A percentile compares a stretch with the other conserved stretches of the same genome.
These are phyloP conservation scores for Wickerhamia fluorescens DNA, from an alignment of 805 yeast species.

Conservation along the genomic window DNA sequence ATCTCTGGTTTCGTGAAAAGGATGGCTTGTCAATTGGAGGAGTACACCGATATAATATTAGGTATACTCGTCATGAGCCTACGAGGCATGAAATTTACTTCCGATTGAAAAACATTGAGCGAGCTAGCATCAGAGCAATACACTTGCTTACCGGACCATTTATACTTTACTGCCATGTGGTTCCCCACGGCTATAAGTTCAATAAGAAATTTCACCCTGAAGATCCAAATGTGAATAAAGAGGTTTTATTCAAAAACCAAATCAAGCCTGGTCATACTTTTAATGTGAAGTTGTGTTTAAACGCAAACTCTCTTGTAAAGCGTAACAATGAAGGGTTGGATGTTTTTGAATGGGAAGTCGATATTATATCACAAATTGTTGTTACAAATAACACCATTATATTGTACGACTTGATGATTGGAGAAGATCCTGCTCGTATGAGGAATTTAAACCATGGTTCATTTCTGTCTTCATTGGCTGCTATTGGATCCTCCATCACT, in stretches of 20 bases:
- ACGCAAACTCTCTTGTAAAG: conserved; percentile 30
- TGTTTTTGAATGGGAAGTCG: conserved; percentile 30
- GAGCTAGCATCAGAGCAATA: conserved; percentile 30
- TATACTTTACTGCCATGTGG: conserved; percentile 37
- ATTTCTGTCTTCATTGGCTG: conserved; percentile 5
- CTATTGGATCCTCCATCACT: background rate
- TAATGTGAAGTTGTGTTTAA: conserved; percentile 46
- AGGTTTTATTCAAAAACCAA: conserved; percentile 30
- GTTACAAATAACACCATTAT: conserved; percentile 25
- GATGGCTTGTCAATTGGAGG: conserved; percentile 31
- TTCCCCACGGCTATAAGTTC: conserved; percentile 29
- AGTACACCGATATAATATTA: conserved; percentile 27
- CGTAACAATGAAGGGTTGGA: conserved; percentile 6
- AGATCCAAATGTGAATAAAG: conserved; percentile 14
- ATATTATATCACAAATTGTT: conserved; percentile 35
- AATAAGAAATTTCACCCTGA: conserved; percentile 17
- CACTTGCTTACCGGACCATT: conserved; percentile 39
- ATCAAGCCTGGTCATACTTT: conserved; percentile 70
- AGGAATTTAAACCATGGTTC: conserved; percentile 24
- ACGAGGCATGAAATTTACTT: conserved; percentile 17
- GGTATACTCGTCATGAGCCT: conserved; percentile 10
- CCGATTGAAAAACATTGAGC: conserved; percentile 34
- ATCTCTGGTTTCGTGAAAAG: conserved; percentile 18
- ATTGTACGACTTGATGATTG: conserved; percentile 30
- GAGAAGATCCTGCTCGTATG: conserved; percentile 27